A percentile compares a stretch with the other conserved stretches of the same genome.
Conservation (phyloP, 2,329 filamentous ascomycete genomes). For the Nigrospora oryzae region DNA sequence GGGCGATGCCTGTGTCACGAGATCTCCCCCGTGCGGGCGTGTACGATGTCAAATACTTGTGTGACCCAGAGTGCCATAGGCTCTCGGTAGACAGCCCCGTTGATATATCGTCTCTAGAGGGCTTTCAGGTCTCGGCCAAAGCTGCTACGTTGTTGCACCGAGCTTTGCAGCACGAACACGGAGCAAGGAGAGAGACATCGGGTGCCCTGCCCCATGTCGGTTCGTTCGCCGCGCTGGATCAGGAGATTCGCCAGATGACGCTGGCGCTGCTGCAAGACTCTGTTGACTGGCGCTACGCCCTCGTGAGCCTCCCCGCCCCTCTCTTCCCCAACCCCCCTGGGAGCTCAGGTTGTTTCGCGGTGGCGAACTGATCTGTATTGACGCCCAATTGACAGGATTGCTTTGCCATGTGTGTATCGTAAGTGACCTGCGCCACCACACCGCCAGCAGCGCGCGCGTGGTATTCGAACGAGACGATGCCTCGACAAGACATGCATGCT, state of each 20-base stretch:
- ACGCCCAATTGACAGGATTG: constrained; percentile 8
- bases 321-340: too few relatives aligned
- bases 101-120: neutral
- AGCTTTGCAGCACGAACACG: constrained; percentile 15
- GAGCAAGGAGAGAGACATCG: constrained; percentile 13
- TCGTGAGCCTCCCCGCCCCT: constrained; percentile 4
- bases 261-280: constrained; percentile 14
- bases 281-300: constrained; percentile 19
- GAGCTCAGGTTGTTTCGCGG: too few relatives aligned
- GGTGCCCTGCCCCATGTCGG: constrained; percentile 14
- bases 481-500: neutral
- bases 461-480: neutral
- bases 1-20: constrained; percentile 7
- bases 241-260: constrained; percentile 18
- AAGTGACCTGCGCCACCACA: constrained; percentile 1
- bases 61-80: constrained; percentile 9
- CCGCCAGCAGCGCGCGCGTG: neutral
- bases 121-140: constrained; percentile 22
- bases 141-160: constrained; percentile 19
- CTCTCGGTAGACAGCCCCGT: constrained; percentile 1
- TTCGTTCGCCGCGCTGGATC: constrained; percentile 16
- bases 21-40: constrained; percentile 17
- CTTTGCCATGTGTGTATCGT: constrained; percentile 24
- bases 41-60: constrained; percentile 20
- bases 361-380: too few relatives aligned